Evolutionary conservation across 2,329 filamentous ascomycete genomes (phyloP).

Genomic region (Hymenoscyphus linearis): DNA sequence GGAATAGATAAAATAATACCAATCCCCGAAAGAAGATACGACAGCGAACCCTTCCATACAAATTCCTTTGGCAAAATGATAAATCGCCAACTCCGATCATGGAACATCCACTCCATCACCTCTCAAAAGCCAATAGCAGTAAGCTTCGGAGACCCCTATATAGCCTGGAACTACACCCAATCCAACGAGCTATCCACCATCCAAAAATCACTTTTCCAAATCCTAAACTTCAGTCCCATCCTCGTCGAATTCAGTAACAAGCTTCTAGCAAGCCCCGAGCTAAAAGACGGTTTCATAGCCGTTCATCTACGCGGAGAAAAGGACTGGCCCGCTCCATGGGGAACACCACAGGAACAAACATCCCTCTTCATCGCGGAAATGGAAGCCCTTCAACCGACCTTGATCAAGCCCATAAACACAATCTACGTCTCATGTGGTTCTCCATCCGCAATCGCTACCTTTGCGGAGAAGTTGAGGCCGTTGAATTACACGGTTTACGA

Average conservation of each 20-base stretch:
- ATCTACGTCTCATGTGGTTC: slow-evolving; percentile 15
- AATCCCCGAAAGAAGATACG: slow-evolving; percentile 1
- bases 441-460: slow-evolving; percentile 9
- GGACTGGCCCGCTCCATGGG: slow-evolving; percentile 16
- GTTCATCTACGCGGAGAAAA: slow-evolving; percentile 14
- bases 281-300: slow-evolving; percentile 12
- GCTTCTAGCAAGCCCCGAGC: slow-evolving; percentile 7
- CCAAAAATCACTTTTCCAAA: slow-evolving; percentile 15
- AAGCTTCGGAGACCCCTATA: slow-evolving; percentile 11
- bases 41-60: slow-evolving; percentile 1
- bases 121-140: slow-evolving; percentile 6
- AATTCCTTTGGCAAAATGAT: slow-evolving; percentile 8
- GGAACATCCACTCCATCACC: slow-evolving; percentile 5
- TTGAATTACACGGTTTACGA: slow-evolving; percentile 13
- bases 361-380: slow-evolving; percentile 9
- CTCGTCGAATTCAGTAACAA: slow-evolving; percentile 9
- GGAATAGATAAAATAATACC: slow-evolving; percentile 4
- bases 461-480: slow-evolving; percentile 6
- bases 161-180: slow-evolving; percentile 14
- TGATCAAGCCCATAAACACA: not conserved
- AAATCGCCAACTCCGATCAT: not conserved
- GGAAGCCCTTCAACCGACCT: slow-evolving; percentile 1
- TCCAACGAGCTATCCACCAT: slow-evolving; percentile 10
- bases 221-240: slow-evolving; percentile 12
- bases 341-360: slow-evolving; percentile 6